A percentile compares a stretch with the other conserved stretches of the same genome.
Conservation (phyloP, 495 filamentous ascomycete species). For the Trypethelium eluteriae region DNA sequence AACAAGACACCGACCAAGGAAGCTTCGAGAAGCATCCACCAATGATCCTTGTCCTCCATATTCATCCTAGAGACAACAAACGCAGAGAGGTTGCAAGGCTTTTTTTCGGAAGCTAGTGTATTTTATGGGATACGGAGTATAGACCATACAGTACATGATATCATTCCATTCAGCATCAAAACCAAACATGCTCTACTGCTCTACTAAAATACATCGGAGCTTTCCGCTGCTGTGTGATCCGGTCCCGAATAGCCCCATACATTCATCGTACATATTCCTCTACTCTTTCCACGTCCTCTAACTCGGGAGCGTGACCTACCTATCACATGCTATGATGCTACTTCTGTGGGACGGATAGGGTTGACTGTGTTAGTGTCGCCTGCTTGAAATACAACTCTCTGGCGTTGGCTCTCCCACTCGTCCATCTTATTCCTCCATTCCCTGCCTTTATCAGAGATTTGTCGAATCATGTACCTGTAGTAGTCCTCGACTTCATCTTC, state of each 20-base stretch:
- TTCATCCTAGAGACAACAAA: neutral
- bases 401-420: slow-evolving; percentile 37
- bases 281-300: neutral
- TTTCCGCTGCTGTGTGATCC: neutral
- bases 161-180: neutral
- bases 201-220: neutral
- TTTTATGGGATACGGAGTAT: neutral
- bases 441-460: slow-evolving; percentile 40
- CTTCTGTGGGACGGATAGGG: neutral
- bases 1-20: slow-evolving; percentile 8
- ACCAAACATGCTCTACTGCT: neutral
- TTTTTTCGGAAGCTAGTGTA: no score
- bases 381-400: slow-evolving; percentile 21
- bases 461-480: slow-evolving; percentile 1
- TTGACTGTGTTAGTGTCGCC: neutral
- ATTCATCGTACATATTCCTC: neutral
- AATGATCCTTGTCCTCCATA: neutral
- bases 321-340: neutral
- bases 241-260: neutral
- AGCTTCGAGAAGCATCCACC: slow-evolving; percentile 13
- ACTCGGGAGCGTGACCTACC: neutral
- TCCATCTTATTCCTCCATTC: slow-evolving; percentile 44
- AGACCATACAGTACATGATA: neutral
- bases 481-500: slow-evolving; percentile 13
- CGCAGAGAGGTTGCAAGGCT: no score